Evolutionary conservation across 176 grass and related monocot species (phyloP), one percentile per base, ranked within the genome.

Genomic region (Zoysia pacifica): DNA sequence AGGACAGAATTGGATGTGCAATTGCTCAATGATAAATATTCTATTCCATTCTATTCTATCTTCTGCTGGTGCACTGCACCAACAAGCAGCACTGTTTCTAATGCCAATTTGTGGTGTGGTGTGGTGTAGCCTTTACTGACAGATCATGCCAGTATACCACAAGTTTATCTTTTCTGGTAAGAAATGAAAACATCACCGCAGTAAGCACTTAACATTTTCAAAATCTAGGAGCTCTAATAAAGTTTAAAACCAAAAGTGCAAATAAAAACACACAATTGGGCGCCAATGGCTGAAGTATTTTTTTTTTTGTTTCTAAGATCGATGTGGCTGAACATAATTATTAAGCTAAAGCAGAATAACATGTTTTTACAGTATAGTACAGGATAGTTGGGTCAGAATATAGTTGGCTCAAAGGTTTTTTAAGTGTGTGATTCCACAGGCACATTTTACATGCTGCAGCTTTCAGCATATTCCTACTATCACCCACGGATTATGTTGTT

Each of bases 1-100:
- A 79, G 39, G 53, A 28, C n/a, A 53, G 49, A 67, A 79, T 79
- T 68, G 64, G 64, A 68, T 28, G 77, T 43, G 77, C 56, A 14
- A 79, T 68, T 69, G 50, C 39, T 69, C 64, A 11, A 56, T 69
- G 64, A 79, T 52, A 56, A 69, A 45, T 69, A 69, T 79, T 78
- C 47, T 68, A 68, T 79, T 56, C 48, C 19, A 7, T 50, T 45
- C 10, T 62, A 46, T 78, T 28, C 18, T 20, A 19, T 58, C 55
- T 62, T 47, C 50, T 55, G 39, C 6, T 35, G 50, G 50, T 68
- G 64, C 77, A 56, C 18, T 79, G 77, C 65, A 79, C 77, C 76
- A 13, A 36, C 39, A 56, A 79, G 19, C 65, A 36, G 12, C 38
- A 56, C 77, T 79, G 49, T 45, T 54, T 49, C 36, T 79, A 55